Percentiles rank a stretch among this genome's conserved stretches.
These are phyloP conservation scores for Rhynchospora tenuis DNA, from an alignment of 176 grass and related monocot genomes.

Conservation along the genomic window DNA sequence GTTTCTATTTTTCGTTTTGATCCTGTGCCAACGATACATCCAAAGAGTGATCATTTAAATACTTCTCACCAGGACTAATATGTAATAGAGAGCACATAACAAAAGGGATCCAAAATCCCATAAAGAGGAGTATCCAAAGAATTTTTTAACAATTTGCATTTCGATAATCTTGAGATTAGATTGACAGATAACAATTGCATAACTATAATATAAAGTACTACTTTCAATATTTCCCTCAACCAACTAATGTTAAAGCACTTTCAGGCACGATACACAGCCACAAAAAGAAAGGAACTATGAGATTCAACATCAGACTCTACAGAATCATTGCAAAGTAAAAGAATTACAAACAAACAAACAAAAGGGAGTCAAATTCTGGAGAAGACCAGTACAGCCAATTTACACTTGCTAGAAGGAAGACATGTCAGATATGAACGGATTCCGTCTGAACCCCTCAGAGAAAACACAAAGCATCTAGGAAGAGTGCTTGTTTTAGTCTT, in stretches of 20 bases:
- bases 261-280: neutral
- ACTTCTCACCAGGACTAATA: no score
- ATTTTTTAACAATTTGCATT: neutral
- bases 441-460: neutral
- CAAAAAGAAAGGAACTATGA: neutral
- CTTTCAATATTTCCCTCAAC: neutral
- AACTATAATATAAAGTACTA: neutral
- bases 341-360: neutral
- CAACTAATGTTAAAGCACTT: neutral
- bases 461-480: neutral
- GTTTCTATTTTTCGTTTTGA: neutral
- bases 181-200: neutral
- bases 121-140: neutral
- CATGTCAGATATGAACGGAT: neutral
- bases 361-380: neutral
- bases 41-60: no score
- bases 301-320: neutral
- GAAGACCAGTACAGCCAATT: neutral
- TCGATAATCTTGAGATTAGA: neutral
- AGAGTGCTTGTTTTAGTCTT: conserved; percentile 31
- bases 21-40: no score
- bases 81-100: no score
- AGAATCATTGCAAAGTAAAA: neutral
- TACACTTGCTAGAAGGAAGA: neutral
- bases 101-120: no score